phyloP scores from a whole-genome alignment of 768 basidiomycete genomes.

The Lentinula boryana region DNA sequence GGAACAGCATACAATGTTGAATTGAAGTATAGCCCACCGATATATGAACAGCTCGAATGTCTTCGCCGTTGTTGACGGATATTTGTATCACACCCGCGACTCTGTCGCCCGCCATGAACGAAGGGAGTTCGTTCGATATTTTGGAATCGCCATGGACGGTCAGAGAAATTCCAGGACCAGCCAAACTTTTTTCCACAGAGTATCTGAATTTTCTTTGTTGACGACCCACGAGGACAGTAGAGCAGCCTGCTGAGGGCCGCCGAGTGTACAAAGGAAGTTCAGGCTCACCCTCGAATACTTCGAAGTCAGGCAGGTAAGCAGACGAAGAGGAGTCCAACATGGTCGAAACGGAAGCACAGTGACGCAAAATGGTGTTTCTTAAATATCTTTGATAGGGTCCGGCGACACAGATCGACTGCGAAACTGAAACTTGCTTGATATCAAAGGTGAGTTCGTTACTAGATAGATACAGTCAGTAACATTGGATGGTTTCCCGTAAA shows the following conservation, averaged over 20 bases:
- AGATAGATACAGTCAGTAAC: not conserved
- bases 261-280: constrained; percentile 1
- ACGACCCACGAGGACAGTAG: not conserved
- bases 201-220: not conserved
- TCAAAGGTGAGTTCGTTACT: not conserved
- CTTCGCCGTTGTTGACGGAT: constrained; percentile 4
- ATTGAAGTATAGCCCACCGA: not conserved
- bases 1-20: not conserved
- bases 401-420: not conserved
- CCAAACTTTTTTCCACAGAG: not conserved
- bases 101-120: constrained; percentile 2
- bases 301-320: not conserved
- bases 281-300: not conserved
- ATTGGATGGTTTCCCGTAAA: not conserved
- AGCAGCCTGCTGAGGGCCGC: not conserved
- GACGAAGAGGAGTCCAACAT: not conserved
- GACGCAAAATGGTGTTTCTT: not conserved
- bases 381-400: not conserved
- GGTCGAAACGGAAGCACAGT: not conserved
- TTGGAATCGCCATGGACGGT: constrained; percentile 2
- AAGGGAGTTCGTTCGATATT: constrained; percentile 2
- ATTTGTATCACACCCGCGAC: not conserved
- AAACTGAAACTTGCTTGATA: not conserved
- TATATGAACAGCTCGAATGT: not conserved
- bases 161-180: not conserved